Base-by-base conservation (phyloP, 257 asterid genomes). In the Scutellaria barbata region DNA sequence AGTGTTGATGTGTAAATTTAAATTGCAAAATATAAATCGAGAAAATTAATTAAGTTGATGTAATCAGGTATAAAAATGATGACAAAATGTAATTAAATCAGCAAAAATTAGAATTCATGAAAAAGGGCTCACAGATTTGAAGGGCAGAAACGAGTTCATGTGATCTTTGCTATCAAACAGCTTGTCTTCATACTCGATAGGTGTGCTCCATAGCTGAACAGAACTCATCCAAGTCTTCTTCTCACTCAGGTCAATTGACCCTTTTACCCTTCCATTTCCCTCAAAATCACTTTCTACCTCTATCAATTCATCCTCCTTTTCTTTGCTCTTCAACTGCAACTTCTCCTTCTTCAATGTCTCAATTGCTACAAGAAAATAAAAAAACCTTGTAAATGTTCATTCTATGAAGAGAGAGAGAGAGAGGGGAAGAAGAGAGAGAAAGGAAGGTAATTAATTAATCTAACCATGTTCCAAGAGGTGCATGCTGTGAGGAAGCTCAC, bases 151-250 rank as follows among this genome's bases (percentile, higher is more conserved):
- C 5, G 35, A 30, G 4, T 30, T 22, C 25, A 22, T 30, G 35
- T 30, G 5, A 30, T 30, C 4, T 30, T 3, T 30, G 35, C 35
- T 30, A 3, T 30, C 35, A 30, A 58, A 48, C 25, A 22, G 25
- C 20, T n/a, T 30, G 71, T 46, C 52, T 51, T 79, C 89, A 56
- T 68, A 80, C 2, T 80, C 77, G 16, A 80, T 11, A 0, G 91
- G 87, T n/a, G 81, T 67, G 69, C 58, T 82, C 96, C 96, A 89
- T 0, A 89, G 84, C 69, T 81, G 85, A 45, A 48, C 86, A 60
- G 84, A 80, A 60, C 80, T 85, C 87, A 80, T 63, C 89, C 91
- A 88, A 0, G 62, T 63, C 74, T 73, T 85, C 81, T 82, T 84
- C 16, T 85, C 91, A 60, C 2, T 74, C 41, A 53, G 0, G 57